These are phyloP conservation scores for Leishmania aethiopica DNA, from an alignment of 208 protist species.

Conservation along the genomic window DNA sequence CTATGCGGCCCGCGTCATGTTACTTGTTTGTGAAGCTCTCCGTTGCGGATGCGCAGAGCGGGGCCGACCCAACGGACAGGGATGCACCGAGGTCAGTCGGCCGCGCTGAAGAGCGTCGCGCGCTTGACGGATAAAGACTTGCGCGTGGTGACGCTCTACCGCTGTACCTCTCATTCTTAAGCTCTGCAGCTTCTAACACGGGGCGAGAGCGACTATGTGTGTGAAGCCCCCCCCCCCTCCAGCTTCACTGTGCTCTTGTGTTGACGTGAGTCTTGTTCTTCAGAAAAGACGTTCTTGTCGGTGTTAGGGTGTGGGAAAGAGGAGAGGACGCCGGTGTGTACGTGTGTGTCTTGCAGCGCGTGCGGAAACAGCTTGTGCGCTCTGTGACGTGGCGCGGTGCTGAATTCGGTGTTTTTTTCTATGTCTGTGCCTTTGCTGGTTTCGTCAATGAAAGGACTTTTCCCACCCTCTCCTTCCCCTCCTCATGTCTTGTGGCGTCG, in stretches of 20 bases:
- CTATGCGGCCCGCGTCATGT: neutral
- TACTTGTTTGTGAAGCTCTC: neutral
- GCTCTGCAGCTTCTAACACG: neutral
- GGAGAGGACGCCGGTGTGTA: neutral
- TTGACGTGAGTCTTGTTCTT: neutral
- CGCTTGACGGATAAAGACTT: neutral
- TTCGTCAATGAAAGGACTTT: neutral
- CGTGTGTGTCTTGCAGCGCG: neutral
- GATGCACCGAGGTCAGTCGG: neutral
- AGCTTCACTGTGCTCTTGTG: neutral
- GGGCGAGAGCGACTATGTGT: neutral
- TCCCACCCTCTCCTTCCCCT: neutral
- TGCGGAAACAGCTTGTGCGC: neutral
- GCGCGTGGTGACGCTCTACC: neutral
- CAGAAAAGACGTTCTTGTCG: neutral
- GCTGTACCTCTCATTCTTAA: neutral
- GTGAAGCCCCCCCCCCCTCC: neutral
- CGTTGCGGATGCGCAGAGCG: neutral
- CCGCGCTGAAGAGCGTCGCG: neutral
- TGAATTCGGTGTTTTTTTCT: neutral
- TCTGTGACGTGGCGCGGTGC: neutral
- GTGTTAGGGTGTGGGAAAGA: neutral
- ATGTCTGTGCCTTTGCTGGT: neutral
- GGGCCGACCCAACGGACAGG: neutral
- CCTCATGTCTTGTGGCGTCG: neutral